These are phyloP conservation scores for Thermochaetoides dissita DNA, from an alignment of 2,329 filamentous ascomycete species.

Conservation along the genomic window DNA sequence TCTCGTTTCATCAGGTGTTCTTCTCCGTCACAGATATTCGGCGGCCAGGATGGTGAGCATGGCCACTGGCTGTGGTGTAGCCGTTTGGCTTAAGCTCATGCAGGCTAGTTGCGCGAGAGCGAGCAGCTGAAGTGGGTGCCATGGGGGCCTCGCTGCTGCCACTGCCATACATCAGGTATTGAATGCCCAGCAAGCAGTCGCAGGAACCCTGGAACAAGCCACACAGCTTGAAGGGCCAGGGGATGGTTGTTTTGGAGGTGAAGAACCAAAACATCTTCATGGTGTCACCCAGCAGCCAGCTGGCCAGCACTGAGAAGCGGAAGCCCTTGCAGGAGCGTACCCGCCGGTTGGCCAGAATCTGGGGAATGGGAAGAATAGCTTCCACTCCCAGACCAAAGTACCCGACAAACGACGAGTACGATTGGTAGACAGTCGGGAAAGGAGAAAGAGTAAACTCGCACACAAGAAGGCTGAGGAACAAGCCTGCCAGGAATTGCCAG, in stretches of 20 bases:
- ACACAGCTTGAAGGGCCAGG: constrained; percentile 68
- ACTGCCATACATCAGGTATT: constrained; percentile 56
- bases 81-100: constrained; percentile 8
- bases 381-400: constrained; percentile 66
- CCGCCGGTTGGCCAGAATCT: constrained; percentile 58
- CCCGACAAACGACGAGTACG: constrained; percentile 56
- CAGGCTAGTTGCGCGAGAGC: too few species aligned
- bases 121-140: too few species aligned
- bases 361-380: constrained; percentile 67
- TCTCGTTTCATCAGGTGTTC: constrained; percentile 8
- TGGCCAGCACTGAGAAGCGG: constrained; percentile 58
- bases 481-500: constrained; percentile 63
- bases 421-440: constrained; percentile 40
- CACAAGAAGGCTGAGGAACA: constrained; percentile 45
- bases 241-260: constrained; percentile 54
- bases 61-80: constrained; percentile 8
- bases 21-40: constrained; percentile 12
- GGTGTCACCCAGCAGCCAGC: constrained; percentile 65
- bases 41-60: constrained; percentile 4
- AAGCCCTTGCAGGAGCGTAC: constrained; percentile 64
- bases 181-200: constrained; percentile 59
- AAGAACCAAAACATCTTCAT: constrained; percentile 89
- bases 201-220: constrained; percentile 69
- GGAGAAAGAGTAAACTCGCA: constrained; percentile 55
- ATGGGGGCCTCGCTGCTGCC: constrained; percentile 24